These are phyloP conservation scores for Ajuga chamaepitys DNA, from an alignment of 257 asterid genomes.

Conservation along the genomic window DNA sequence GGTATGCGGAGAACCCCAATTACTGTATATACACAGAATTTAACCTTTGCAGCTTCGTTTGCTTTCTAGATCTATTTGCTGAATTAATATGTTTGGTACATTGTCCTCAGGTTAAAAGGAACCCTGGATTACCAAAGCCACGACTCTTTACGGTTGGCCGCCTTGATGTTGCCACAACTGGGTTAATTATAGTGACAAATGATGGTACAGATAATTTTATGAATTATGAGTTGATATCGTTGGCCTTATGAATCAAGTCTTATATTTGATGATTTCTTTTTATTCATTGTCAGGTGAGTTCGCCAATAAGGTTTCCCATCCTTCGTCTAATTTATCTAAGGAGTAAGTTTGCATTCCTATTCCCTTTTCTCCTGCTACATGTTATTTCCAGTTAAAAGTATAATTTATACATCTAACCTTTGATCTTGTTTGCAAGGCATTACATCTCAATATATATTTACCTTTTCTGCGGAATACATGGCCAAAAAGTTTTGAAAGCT, in stretches of 20 bases:
- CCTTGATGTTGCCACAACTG: slow-evolving; percentile 95
- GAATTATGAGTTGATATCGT: not conserved
- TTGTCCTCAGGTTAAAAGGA: slow-evolving; percentile 46
- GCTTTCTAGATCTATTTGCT: not conserved
- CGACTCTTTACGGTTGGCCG: slow-evolving; percentile 97
- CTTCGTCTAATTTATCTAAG: slow-evolving; percentile 85
- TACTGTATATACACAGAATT: not conserved
- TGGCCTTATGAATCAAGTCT: slow-evolving; percentile 1
- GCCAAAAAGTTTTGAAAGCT: not conserved
- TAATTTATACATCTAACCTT: not conserved
- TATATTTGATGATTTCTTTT: not conserved
- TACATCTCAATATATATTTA: not conserved
- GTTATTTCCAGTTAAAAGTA: not conserved
- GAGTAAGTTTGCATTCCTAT: slow-evolving; percentile 56
- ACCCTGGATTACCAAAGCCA: slow-evolving; percentile 71
- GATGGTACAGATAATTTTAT: slow-evolving; percentile 49
- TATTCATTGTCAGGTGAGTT: slow-evolving; percentile 66
- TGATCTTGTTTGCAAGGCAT: not conserved
- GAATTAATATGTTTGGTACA: slow-evolving; percentile 2
- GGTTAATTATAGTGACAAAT: slow-evolving; percentile 89
- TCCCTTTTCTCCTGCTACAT: slow-evolving; percentile 8
- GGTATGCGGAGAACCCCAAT: slow-evolving; percentile 39
- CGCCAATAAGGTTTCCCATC: slow-evolving; percentile 86
- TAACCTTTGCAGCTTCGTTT: slow-evolving; percentile 3
- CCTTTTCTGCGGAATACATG: not conserved